Base-by-base conservation (phyloP, 2,329 filamentous ascomycete genomes). In the Neofusicoccum laricinum region DNA sequence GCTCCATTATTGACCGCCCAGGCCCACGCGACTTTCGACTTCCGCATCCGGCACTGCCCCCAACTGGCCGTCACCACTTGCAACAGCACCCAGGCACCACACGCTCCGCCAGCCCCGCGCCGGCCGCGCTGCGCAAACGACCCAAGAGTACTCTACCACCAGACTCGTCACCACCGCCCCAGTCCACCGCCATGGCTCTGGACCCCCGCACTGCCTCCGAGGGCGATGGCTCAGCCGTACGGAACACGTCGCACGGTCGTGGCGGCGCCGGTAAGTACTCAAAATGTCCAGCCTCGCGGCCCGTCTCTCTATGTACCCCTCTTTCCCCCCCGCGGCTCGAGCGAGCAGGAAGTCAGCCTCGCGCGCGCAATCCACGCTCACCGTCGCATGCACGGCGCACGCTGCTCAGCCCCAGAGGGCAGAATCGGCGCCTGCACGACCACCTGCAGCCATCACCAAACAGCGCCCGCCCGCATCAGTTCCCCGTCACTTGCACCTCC, bases 231-330 rank as follows among this genome's bases (percentile, higher is more conserved):
- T 67, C 66, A 30, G 43, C 64, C 8, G 67, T 71, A 17, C 73
- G 76, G 63, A 71, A 75, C 59, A 70, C 76, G 51, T 91, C 89
- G 45, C 87, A 91, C 72, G 91, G 91, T 71, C 89, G 91, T 67
- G 91, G 91, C 72, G 91, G 91, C 73, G 91, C 90, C 67, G 90
- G 83, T 84, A 76, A 70, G 78, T 64, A 30, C 34, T 17, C 51
- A 48, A 34, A 50, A 49, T 55, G 65, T 32, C 15, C 53, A 61
- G 36, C 58, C 58, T 49, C 8, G 14, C 43, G 34, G n/a, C n/a
- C n/a, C n/a, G n/a, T n/a, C 43, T 43, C 34, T 21, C 51, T n/a
- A 25, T 17, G 7, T 17, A n/a, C 21, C 15, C 21, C 53, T 41
- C 53, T 32, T 41, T 21, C 12, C 19, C 25, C 25, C 38, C 15